Evolutionary conservation across 371 early-diverging fungal species (phyloP).

Genomic region (Sporodiniella umbellata): DNA sequence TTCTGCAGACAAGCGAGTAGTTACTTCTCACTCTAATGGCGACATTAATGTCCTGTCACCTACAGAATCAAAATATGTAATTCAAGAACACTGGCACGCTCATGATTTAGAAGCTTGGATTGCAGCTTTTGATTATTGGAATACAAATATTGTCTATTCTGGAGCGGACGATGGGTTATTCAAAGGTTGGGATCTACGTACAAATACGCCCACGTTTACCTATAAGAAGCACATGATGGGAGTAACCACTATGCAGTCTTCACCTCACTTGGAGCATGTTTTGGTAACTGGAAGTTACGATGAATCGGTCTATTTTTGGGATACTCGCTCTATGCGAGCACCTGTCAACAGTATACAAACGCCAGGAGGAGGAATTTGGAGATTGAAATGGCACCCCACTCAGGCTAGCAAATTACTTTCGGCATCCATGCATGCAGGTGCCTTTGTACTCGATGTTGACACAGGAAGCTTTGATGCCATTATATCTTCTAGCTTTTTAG

Average conservation of each 20-base stretch:
- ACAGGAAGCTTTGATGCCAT: background rate
- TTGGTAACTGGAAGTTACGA: constrained; percentile 90
- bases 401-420: constrained; percentile 62
- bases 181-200: constrained; percentile 85
- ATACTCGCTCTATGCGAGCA: constrained; percentile 73
- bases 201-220: constrained; percentile 13
- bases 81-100: constrained; percentile 60
- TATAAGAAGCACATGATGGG: constrained; percentile 68
- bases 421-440: constrained; percentile 84
- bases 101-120: constrained; percentile 96
- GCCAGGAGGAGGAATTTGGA: constrained; percentile 89
- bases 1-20: constrained; percentile 27
- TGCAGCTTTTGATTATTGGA: constrained; percentile 78
- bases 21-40: constrained; percentile 72
- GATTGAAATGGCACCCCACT: constrained; percentile 90
- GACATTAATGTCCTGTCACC: constrained; percentile 45
- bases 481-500: constrained; percentile 47
- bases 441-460: constrained; percentile 35
- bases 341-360: constrained; percentile 67
- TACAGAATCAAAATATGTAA: constrained; percentile 30
- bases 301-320: constrained; percentile 85
- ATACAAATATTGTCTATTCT: constrained; percentile 58
- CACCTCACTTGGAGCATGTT: constrained; percentile 66
- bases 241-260: constrained; percentile 84
- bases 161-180: constrained; percentile 84